Base-by-base conservation (phyloP, 2,329 filamentous ascomycete genomes). In the Microdochium bolleyi region DNA sequence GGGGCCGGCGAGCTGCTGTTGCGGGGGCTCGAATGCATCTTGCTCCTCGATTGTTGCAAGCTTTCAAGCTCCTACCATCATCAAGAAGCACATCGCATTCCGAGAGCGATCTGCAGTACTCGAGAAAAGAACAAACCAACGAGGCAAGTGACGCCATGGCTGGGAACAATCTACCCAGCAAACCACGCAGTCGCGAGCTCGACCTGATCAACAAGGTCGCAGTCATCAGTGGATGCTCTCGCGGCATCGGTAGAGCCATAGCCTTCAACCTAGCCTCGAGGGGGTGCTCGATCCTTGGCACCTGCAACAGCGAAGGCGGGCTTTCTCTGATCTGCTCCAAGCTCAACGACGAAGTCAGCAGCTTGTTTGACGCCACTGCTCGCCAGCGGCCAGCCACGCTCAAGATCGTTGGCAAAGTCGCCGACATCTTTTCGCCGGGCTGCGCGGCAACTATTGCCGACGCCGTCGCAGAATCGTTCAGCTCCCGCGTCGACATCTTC, bases 401-500 rank as follows among this genome's bases (percentile, higher is more conserved):
- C 14, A 60, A 53, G 2, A 59, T 69, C 30, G 53, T 56, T 7
- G 68, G 67, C 1, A 27, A 70, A 0, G 32, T 57, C 3, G 64
- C 67, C 2, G 58, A 68, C 34, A 61, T 70, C 2, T 62, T 68
- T 50, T 62, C 62, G 0, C 22, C 53, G 0, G 56, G 58, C 1
- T 69, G 65, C 46, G 60, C 64, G 1, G 50, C 53, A 3, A 57
- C 27, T 1, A 64, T 70, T 14, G 62, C 65, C 8, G 55, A 65
- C 16, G 57, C 58, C 2, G 27, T 70, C 0, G 27, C 37, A 0
- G 5, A 54, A 3, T 48, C 57, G 1, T 67, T 69, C 50, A 27
- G 50, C 5, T 37, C 51, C 48, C 14, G 22, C 19, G 67, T 82
- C 56, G 75, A 80, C 60, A 78, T 82, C 57, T 66, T 82, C 54